Evolutionary conservation across 2,329 filamentous ascomycete genomes (phyloP).

Genomic region (Paraphoma chrysanthemicola): DNA sequence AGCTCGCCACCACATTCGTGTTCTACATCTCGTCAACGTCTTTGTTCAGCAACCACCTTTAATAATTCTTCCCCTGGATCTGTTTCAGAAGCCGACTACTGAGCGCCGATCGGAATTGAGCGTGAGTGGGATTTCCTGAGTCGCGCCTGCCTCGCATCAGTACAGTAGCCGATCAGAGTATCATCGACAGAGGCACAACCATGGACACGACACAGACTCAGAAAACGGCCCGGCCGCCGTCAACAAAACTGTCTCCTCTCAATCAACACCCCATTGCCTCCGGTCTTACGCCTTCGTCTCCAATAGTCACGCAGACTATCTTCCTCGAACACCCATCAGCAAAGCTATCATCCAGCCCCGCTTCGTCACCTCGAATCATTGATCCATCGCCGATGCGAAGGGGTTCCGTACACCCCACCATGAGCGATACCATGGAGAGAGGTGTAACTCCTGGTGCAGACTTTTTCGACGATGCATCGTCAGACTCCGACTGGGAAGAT

Average conservation of each 20-base stretch:
- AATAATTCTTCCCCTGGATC: not conserved
- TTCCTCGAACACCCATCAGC: slow-evolving; percentile 33
- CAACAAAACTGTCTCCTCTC: slow-evolving; percentile 7
- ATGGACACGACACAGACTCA: slow-evolving; percentile 9
- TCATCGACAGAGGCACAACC: not conserved
- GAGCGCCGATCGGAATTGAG: not conserved
- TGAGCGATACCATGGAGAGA: slow-evolving; percentile 31
- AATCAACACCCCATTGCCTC: slow-evolving; percentile 18
- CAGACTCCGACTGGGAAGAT: slow-evolving; percentile 33
- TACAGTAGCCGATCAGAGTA: not conserved
- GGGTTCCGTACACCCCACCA: slow-evolving; percentile 29
- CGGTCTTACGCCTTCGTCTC: slow-evolving; percentile 9
- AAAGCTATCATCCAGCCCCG: slow-evolving; percentile 35
- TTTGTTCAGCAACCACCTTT: slow-evolving; percentile 17
- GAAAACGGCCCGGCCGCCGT: not conserved
- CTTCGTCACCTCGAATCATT: slow-evolving; percentile 37
- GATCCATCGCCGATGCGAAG: slow-evolving; percentile 25
- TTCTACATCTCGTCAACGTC: slow-evolving; percentile 11
- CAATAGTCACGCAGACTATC: slow-evolving; percentile 25
- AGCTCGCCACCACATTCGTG: slow-evolving; percentile 10
- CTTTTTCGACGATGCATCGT: slow-evolving; percentile 38
- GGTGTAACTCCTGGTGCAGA: slow-evolving; percentile 26
- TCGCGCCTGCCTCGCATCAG: not conserved
- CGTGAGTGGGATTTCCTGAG: slow-evolving; percentile 4
- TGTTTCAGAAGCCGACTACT: slow-evolving; percentile 17